Evolutionary conservation across 371 early-diverging fungal genomes (phyloP), one percentile per base, ranked within the genome.

Genomic region (Rhizomucor pusillus): DNA sequence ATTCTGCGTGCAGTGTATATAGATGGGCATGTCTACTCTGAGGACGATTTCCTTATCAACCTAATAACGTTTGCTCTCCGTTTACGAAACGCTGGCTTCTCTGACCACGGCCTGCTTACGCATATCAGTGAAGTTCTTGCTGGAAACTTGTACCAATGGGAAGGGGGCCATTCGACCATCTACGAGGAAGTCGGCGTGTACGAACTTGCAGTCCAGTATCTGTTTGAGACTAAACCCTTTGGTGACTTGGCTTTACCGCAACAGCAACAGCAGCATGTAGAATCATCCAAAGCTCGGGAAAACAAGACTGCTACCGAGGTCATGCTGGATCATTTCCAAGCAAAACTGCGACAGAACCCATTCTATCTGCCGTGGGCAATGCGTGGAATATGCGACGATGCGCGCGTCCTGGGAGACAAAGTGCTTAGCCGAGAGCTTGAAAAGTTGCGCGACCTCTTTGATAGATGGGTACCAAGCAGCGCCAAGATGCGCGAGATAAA

Each of bases 131-230:
- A 93, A 36, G 85, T 88, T 9, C 58, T 97, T 16, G 92, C 90
- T 5, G 98, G 98, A n/a, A 89, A 88, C 39, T 56, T 95, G n/a
- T 92, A 91, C 69, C 80, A 86, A 22, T 85, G 90, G 14, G 91
- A 91, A 22, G 88, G 86, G 33, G 98, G 95, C 10, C 98, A 97
- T 62, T 94, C 93, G 1, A 89, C 94, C 6, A 79, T 96, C n/a
- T 97, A 97, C 47, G 94, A 92, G 52, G 96, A 95, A 66, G 56
- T 84, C 0, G 84, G 87, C 34, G 95, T 95, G 1, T 97, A 92
- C 68, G 79, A 79, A 74, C 81, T 80, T 46, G 77, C 83, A 1
- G 60, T 73, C 4, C 52, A 57, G 35, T 71, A 67, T 43, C 59
- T 67, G 6, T 79, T 79, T 54, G 70, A 73, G 50, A 70, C 73